Evolutionary conservation across 2,329 filamentous ascomycete genomes (phyloP).

Genomic region (Arthrobotrys pseudoclavata): DNA sequence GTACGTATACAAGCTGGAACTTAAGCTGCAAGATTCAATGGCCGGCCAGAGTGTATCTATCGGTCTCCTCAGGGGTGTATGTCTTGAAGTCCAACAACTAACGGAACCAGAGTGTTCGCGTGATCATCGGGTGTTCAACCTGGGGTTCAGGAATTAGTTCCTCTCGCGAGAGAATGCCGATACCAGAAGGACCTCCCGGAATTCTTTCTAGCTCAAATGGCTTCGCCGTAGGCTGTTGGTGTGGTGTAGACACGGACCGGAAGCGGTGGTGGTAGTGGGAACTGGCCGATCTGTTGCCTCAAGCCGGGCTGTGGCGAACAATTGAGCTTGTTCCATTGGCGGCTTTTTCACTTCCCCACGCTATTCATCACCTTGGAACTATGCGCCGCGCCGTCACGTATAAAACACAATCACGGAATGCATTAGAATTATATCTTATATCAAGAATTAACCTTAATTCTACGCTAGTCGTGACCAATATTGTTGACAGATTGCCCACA

Average conservation of each 20-base stretch:
- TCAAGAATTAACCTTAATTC: conserved; percentile 48
- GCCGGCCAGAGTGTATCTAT: conserved; percentile 22
- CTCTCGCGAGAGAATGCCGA: conserved; percentile 45
- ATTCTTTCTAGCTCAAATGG: neutral
- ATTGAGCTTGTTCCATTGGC: conserved; percentile 53
- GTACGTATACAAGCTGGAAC: conserved; percentile 25
- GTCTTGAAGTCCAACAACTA: conserved; percentile 15
- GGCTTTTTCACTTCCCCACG: conserved; percentile 38
- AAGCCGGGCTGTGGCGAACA: conserved; percentile 52
- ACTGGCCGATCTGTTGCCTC: conserved; percentile 55
- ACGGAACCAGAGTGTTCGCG: conserved; percentile 37
- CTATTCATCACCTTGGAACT: conserved; percentile 16
- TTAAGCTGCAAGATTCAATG: conserved; percentile 32
- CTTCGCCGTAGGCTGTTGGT: conserved; percentile 17
- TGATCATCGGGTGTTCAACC: conserved; percentile 58
- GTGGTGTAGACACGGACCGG: conserved; percentile 47
- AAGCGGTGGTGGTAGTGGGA: conserved; percentile 57
- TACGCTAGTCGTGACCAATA: conserved; percentile 48
- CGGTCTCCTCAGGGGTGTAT: conserved; percentile 20
- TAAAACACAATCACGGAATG: conserved; percentile 29
- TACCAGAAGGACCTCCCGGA: conserved; percentile 40
- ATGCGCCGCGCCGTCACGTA: conserved; percentile 37
- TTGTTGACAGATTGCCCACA: conserved; percentile 44
- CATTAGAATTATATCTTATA: conserved; percentile 13
- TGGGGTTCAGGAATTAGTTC: conserved; percentile 31